Evolutionary conservation across 352 stramenopile species (phyloP).

Genomic region (Globisporangium cystogenes): DNA sequence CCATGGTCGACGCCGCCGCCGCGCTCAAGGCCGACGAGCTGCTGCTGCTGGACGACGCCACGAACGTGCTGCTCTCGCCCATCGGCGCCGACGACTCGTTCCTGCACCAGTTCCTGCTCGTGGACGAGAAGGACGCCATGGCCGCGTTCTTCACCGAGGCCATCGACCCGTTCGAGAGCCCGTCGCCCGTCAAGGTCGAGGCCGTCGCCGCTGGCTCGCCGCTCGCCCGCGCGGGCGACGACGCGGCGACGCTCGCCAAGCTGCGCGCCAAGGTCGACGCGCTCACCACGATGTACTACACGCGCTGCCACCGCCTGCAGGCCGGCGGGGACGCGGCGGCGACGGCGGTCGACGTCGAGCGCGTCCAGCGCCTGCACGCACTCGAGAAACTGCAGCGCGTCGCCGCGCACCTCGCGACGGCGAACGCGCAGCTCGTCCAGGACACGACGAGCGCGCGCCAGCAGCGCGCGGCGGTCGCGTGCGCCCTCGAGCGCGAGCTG

Average conservation of each 20-base stretch:
- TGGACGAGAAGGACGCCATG: slow-evolving; percentile 55
- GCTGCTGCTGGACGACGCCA: slow-evolving; percentile 31
- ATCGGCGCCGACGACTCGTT: slow-evolving; percentile 45
- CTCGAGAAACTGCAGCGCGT: slow-evolving; percentile 53
- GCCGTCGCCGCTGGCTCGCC: not conserved
- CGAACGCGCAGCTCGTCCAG: slow-evolving; percentile 36
- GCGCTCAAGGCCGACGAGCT: slow-evolving; percentile 14
- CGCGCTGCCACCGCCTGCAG: slow-evolving; percentile 40
- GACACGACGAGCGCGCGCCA: slow-evolving; percentile 20
- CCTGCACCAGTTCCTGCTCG: slow-evolving; percentile 31
- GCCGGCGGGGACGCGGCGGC: slow-evolving; percentile 6
- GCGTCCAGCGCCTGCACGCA: slow-evolving; percentile 43
- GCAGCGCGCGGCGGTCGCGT: slow-evolving; percentile 4
- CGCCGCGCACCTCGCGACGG: slow-evolving; percentile 27
- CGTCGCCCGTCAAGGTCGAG: slow-evolving; percentile 11
- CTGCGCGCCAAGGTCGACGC: slow-evolving; percentile 43
- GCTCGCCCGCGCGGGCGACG: slow-evolving; percentile 15
- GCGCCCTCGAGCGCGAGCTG: slow-evolving; percentile 1
- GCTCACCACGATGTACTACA: slow-evolving; percentile 60
- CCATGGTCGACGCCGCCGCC: slow-evolving; percentile 18
- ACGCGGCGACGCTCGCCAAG: slow-evolving; percentile 39
- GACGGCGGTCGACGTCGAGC: slow-evolving; percentile 20
- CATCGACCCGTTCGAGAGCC: slow-evolving; percentile 51
- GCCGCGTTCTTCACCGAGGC: slow-evolving; percentile 49
- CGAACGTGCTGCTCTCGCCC: slow-evolving; percentile 50